Evolutionary conservation across 768 basidiomycete genomes (phyloP).

Genomic region (Austroboletus festivus): DNA sequence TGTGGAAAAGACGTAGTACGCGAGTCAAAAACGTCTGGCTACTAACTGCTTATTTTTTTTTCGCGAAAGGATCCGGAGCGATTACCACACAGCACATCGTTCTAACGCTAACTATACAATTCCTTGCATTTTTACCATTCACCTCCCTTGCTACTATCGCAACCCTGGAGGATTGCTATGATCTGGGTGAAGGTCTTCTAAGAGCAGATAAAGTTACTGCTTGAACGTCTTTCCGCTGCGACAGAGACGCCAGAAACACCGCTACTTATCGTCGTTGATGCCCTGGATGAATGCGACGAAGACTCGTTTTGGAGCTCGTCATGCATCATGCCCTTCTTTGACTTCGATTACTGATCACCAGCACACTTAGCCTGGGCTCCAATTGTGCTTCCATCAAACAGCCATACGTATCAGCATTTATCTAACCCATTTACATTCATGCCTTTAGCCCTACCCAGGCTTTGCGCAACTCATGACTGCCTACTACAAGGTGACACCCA

Average conservation of each 20-base stretch:
- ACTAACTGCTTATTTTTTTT: constrained; percentile 37
- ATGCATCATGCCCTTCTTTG: constrained; percentile 11
- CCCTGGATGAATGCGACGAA: constrained; percentile 25
- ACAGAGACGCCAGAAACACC: constrained; percentile 1
- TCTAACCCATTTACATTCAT: no score
- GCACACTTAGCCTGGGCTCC: no score
- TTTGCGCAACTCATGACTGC: no score
- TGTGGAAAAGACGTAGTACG: constrained; percentile 17
- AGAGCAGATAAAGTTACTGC: constrained; percentile 23
- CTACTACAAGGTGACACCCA: no score
- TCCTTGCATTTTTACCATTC: constrained; percentile 20
- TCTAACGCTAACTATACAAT: constrained; percentile 31
- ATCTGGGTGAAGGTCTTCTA: constrained; percentile 21
- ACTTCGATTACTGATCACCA: constrained; percentile 25
- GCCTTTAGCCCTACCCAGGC: no score
- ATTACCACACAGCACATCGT: constrained; percentile 20
- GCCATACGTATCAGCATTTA: no score
- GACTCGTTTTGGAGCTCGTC: constrained; percentile 20
- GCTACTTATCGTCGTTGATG: constrained; percentile 18
- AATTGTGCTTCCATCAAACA: no score
- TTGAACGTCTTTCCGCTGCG: constrained; percentile 15
- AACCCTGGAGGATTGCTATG: constrained; percentile 18
- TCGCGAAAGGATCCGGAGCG: constrained; percentile 21
- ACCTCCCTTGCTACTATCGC: constrained; percentile 6
- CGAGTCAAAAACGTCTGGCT: constrained; percentile 21